Evolutionary conservation across 2,329 filamentous ascomycete genomes (phyloP), one percentile per base, ranked within the genome.

Genomic region (Zelopaecilomyces penicillatus): DNA sequence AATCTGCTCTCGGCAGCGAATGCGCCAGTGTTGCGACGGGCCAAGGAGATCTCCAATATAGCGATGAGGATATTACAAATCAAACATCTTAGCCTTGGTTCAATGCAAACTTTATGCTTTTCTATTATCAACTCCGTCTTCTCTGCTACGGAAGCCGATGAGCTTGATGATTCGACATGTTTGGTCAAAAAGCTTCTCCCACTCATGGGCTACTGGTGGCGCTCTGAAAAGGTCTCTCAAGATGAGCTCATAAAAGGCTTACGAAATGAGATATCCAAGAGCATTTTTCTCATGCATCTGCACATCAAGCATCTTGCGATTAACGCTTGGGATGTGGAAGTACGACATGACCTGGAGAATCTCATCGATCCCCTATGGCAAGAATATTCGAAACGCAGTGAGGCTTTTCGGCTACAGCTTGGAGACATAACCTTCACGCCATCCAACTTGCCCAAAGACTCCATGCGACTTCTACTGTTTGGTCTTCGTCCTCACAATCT

Each of bases 191-290:
- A 77, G 5, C 60, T 90, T 6, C 58, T 95, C 27, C 84, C 87
- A 1, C 63, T 90, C 37, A 79, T 95, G 51, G 78, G 76, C 44
- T 75, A 78, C 41, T 80, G 88, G 66, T 98, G 91, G 90, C 73
- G 81, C 51, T 75, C 77, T n/a, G 86, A 85, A 53, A 76, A 78
- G 38, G 64, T 75, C 28, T 74, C 76, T 10, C 73, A 80, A 53
- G 74, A 80, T 51, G 74, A 78, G 54, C 73, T 78, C 55, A 73
- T 79, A 50, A 79, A 75, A 50, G 72, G 71, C 2, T 63, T 93
- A 41, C 81, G 83, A 53, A 85, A 91, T 51, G 87, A 89, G 60
- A 84, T 95, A 60, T 70, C 94, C 31, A 81, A 81, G 52, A 79
- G 80, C 1, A 67, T 95, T 29, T 80, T 85, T 50, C 69, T 78